These are phyloP conservation scores for Exophiala xenobiotica DNA, from an alignment of 2,329 filamentous ascomycete species.

Conservation along the genomic window DNA sequence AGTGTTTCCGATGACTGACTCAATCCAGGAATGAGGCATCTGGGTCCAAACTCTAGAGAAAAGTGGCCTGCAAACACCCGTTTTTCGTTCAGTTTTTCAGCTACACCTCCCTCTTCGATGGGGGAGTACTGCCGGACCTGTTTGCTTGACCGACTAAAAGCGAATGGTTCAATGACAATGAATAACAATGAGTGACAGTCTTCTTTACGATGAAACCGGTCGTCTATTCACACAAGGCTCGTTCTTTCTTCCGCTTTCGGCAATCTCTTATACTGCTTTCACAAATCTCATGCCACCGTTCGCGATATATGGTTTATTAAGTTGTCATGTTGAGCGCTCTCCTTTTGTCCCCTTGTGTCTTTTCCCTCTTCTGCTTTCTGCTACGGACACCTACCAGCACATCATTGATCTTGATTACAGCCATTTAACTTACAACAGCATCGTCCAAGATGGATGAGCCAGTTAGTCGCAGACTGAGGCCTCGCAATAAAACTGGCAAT, in stretches of 20 bases:
- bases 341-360: constrained; percentile 1
- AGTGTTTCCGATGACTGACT: background rate
- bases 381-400: background rate
- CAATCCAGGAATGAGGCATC: constrained; percentile 7
- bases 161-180: constrained; percentile 8
- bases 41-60: constrained; percentile 20
- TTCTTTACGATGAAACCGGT: constrained; percentile 12
- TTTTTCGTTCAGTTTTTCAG: background rate
- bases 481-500: background rate
- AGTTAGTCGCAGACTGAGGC: background rate
- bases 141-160: background rate
- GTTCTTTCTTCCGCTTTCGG: constrained; percentile 15
- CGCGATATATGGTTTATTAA: background rate
- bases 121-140: background rate
- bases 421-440: too few relatives aligned
- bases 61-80: background rate
- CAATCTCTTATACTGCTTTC: constrained; percentile 4
- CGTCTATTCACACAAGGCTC: background rate
- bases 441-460: background rate
- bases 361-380: background rate
- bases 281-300: background rate
- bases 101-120: background rate
- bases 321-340: background rate
- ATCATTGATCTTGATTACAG: background rate
- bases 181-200: constrained; percentile 1